phyloP scores from a whole-genome alignment of 164 flowering plant species.

The Umbilicus rupestris region DNA sequence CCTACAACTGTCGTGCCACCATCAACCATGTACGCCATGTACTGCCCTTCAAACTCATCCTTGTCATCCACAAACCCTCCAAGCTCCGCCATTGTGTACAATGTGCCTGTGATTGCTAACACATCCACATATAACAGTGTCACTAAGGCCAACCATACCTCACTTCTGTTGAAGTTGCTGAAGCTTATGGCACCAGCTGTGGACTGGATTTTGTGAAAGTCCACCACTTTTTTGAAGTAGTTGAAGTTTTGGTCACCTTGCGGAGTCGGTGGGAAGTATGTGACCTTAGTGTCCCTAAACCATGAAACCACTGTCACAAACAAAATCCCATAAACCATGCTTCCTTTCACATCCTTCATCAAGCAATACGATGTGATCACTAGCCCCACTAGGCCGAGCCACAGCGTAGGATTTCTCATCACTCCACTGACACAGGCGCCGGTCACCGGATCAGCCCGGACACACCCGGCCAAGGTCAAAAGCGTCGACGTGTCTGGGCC shows the following conservation, averaged over 20 bases:
- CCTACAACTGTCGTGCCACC: conserved; percentile 57
- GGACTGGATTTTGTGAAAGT: conserved; percentile 49
- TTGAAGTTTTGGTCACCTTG: conserved; percentile 44
- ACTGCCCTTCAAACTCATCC: conserved; percentile 68
- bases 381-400: conserved; percentile 65
- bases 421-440: conserved; percentile 47
- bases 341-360: conserved; percentile 62
- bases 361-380: conserved; percentile 46
- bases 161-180: conserved; percentile 35
- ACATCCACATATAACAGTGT: conserved; percentile 73
- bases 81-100: conserved; percentile 74
- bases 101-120: conserved; percentile 57
- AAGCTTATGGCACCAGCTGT: conserved; percentile 66
- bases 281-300: conserved; percentile 60
- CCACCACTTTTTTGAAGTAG: conserved; percentile 66
- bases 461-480: conserved; percentile 52
- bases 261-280: conserved; percentile 51
- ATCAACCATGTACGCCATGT: conserved; percentile 67
- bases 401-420: conserved; percentile 67
- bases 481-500: conserved; percentile 64
- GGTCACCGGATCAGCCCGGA: conserved; percentile 32
- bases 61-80: conserved; percentile 52
- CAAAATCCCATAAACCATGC: conserved; percentile 77
- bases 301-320: conserved; percentile 68
- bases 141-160: conserved; percentile 58